Evolutionary conservation across 306 rosid genomes (phyloP), one percentile per base, ranked within the genome.

Genomic region (Heteromeles arbutifolia): DNA sequence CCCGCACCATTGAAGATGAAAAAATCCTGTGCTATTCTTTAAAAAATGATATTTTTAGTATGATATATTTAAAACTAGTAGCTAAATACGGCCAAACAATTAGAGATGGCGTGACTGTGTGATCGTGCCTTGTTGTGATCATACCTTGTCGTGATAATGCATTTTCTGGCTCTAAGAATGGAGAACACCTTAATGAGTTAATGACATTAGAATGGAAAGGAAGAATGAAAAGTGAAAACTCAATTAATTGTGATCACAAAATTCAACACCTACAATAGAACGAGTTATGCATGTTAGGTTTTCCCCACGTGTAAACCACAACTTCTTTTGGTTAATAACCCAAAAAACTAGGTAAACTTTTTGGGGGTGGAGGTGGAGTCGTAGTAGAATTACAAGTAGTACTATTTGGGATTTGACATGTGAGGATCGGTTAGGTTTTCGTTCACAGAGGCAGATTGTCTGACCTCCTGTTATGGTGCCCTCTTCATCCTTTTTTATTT

Each of bases 361-460:
- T 57, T 22, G 2, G 28, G 15, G 63, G 26, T 22, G 63, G 29
- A 22, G 25, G 63, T 12, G 28, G 63, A 57, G 11, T 11, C 29
- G 48, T 54, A n/a, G 1, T 69, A 50, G 74, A 69, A 6, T 32
- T 18, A 61, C 34, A 8, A 17, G 68, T 2, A 29, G 45, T 3
- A 10, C 19, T 54, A 24, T n/a, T 41, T 53, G 63, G 37, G 63
- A 74, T 48, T 82, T 82, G 89, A 80, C 81, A 71, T 26, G 63
- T 57, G 63, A 57, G 63, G 70, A 31, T 62, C 28, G 43, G 89
- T 83, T 85, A 77, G 87, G 86, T 85, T 2, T 52, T 62, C 6
- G 70, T 72, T 87, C 94, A n/a, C n/a, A n/a, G n/a, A n/a, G n/a
- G n/a, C n/a, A n/a, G n/a, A n/a, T n/a, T n/a, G n/a, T n/a, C n/a